Base-by-base conservation (phyloP, 2,329 filamentous ascomycete species). In the Aspergillus sclerotialis region DNA sequence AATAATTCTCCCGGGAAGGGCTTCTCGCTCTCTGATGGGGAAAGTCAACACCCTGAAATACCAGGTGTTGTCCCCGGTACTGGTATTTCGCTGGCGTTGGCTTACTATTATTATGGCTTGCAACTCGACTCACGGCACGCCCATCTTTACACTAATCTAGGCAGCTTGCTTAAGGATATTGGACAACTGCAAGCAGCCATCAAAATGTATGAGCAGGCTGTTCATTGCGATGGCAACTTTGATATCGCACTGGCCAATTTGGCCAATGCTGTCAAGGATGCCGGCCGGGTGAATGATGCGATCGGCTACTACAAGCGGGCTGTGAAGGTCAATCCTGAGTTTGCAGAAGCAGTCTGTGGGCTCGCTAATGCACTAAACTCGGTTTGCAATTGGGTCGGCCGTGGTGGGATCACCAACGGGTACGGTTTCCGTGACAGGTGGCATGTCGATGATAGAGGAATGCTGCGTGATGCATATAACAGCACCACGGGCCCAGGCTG, bases 191-290 rank as follows among this genome's bases (percentile, higher is more conserved):
- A 88, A 46, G 76, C 86, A 30, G 92, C 92, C 1, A 95, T 98
- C 49, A 80, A 82, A 45, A 96, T 98, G 90, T 98, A 98, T 55
- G 88, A 96, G 62, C 81, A 87, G 46, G 92, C 92, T 8, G 92
- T 98, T 10, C 74, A 77, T 3, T 96, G 89, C 55, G 92, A 98
- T 59, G 79, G 80, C n/a, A 85, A 80, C 15, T 98, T 98, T 52
- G 92, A 98, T 53, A 98, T 98, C 52, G 92, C 92, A 21, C 68
- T 98, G 36, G 94, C 92, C 4, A 98, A 98, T 52, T 72, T 98
- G 14, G 92, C 92, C 36, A 98, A 98, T 58, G 92, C 92, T 7
- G 89, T 98, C 46, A 98, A 98, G 60, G 92, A 98, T 58, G 87
- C 93, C 48, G 92, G 92, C 2, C 79, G 85, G 28, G 86, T 96